A percentile compares a stretch with the other conserved stretches of the same genome.
phyloP scores from a whole-genome alignment of 345 rosid genomes.

The Physaria fendleri region DNA sequence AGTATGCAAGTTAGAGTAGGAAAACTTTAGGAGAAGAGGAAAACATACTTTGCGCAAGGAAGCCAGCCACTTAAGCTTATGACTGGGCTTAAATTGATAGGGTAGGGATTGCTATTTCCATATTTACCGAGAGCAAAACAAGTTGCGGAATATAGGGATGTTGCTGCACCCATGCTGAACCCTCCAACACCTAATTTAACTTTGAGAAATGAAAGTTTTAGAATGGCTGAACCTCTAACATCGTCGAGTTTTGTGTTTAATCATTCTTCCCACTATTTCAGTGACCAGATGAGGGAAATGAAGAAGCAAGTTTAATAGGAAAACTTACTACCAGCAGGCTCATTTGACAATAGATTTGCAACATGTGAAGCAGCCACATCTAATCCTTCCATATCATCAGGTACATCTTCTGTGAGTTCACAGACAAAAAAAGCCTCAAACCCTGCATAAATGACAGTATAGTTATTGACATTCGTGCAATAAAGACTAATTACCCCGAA shows the following conservation, averaged over 20 bases:
- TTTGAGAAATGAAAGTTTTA: constrained; percentile 33
- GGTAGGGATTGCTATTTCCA: constrained; percentile 66
- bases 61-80: constrained; percentile 99
- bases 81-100: constrained; percentile 63
- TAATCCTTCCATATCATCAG: constrained; percentile 82
- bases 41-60: constrained; percentile 78
- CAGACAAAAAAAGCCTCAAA: constrained; percentile 91
- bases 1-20: not conserved
- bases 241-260: not conserved
- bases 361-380: constrained; percentile 95
- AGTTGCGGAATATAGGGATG: constrained; percentile 74
- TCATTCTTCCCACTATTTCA: not conserved
- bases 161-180: constrained; percentile 99
- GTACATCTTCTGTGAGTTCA: constrained; percentile 75
- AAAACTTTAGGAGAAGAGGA: not conserved
- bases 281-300: not conserved
- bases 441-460: constrained; percentile 50
- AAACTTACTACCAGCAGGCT: constrained; percentile 88
- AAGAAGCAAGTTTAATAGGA: not conserved
- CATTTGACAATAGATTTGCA: constrained; percentile 79
- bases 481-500: too few relatives aligned
- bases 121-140: constrained; percentile 66
- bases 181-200: constrained; percentile 97
- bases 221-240: too few relatives aligned
- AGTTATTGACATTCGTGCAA: too few relatives aligned